phyloP scores from a whole-genome alignment of 257 asterid genomes.

The Lithospermum erythrorhizon region DNA sequence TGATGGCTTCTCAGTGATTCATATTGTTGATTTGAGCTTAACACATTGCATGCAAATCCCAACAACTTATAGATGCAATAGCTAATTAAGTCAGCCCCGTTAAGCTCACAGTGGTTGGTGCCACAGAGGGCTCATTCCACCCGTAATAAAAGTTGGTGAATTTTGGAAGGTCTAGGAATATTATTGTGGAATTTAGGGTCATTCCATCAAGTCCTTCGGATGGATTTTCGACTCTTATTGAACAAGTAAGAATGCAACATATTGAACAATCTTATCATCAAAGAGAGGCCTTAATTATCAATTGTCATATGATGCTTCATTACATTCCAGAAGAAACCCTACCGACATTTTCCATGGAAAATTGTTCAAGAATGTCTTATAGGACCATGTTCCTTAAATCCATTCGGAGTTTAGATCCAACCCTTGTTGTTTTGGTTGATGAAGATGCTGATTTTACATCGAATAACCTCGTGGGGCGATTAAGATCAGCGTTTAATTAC shows the following conservation, averaged over 20 bases:
- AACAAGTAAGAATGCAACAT: slow-evolving; percentile 21
- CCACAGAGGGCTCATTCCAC: slow-evolving; percentile 61
- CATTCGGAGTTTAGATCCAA: slow-evolving; percentile 32
- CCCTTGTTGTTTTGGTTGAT: slow-evolving; percentile 40
- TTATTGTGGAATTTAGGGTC: slow-evolving; percentile 54
- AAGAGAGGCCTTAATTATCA: slow-evolving; percentile 47
- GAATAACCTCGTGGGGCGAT: slow-evolving; percentile 32
- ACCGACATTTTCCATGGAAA: not conserved
- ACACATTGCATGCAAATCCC: slow-evolving; percentile 90
- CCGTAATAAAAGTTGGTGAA: slow-evolving; percentile 43
- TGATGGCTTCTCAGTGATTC: slow-evolving; percentile 31
- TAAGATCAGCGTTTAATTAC: slow-evolving; percentile 54
- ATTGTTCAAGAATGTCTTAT: slow-evolving; percentile 8
- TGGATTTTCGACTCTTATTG: slow-evolving; percentile 24
- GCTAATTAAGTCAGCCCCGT: slow-evolving; percentile 42
- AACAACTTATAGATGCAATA: slow-evolving; percentile 49
- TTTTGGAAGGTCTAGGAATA: slow-evolving; percentile 49
- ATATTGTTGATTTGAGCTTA: slow-evolving; percentile 55
- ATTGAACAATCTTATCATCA: slow-evolving; percentile 24
- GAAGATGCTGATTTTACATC: slow-evolving; percentile 54
- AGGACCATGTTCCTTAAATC: slow-evolving; percentile 37
- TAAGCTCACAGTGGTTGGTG: slow-evolving; percentile 31
- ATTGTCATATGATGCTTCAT: slow-evolving; percentile 63
- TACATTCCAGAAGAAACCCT: slow-evolving; percentile 34
- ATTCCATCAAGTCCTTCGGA: slow-evolving; percentile 13